Conservation (phyloP, 805 yeast genomes). For the Zygoascus flipseniorum region DNA sequence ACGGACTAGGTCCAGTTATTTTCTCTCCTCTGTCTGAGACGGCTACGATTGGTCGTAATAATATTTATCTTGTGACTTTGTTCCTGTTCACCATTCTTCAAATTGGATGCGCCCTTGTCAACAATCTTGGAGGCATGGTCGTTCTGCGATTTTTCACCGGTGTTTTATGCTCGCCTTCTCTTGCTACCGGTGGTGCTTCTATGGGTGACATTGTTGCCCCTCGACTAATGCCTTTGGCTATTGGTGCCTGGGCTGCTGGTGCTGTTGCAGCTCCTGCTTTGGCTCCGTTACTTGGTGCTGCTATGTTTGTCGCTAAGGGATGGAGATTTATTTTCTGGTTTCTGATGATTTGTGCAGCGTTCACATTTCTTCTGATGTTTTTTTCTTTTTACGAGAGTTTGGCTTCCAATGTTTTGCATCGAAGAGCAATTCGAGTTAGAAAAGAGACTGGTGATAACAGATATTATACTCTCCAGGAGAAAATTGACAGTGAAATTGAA, state of each 20-base stretch:
- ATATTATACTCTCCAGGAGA: conserved; percentile 6
- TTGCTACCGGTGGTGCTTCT: conserved; percentile 53
- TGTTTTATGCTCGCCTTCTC: conserved; percentile 45
- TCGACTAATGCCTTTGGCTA: conserved; percentile 36
- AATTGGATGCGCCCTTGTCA: conserved; percentile 46
- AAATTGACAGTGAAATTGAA: background rate
- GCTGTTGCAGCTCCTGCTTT: conserved; percentile 47
- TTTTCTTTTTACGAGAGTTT: conserved; percentile 5
- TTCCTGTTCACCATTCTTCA: conserved; percentile 43
- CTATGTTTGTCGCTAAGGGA: conserved; percentile 39
- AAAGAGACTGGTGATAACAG: conserved; percentile 38
- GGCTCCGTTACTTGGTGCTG: conserved; percentile 52
- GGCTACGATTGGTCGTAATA: conserved; percentile 40
- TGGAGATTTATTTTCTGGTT: conserved; percentile 55
- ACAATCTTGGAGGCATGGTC: conserved; percentile 43
- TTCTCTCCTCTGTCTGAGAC: conserved; percentile 54
- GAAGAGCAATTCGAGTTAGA: conserved; percentile 27
- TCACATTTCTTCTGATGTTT: conserved; percentile 25
- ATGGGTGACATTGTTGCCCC: conserved; percentile 40
- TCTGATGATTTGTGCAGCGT: conserved; percentile 33
- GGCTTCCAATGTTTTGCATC: conserved; percentile 4
- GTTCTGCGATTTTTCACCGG: conserved; percentile 49
- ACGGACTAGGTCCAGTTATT: conserved; percentile 56
- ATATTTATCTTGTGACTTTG: conserved; percentile 38
- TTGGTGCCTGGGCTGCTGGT: conserved; percentile 46